phyloP scores from a whole-genome alignment of 192 early-diverging fungal species.

The Gryganskiella cystojenkinii region DNA sequence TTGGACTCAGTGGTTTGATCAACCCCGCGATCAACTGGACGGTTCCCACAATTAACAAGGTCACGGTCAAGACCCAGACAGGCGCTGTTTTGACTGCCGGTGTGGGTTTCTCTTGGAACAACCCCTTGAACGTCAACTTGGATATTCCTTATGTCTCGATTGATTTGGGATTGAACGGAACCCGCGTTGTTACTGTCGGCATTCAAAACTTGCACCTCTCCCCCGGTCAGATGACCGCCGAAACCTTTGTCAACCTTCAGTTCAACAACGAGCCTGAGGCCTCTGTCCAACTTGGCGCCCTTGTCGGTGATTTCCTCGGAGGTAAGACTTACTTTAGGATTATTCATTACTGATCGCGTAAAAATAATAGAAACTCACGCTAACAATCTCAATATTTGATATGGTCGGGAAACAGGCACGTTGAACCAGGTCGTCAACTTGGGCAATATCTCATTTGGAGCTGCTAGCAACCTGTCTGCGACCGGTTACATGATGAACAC shows the following conservation, averaged over 20 bases:
- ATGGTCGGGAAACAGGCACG: slow-evolving; percentile 9
- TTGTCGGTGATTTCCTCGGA: slow-evolving; percentile 40
- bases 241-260: slow-evolving; percentile 35
- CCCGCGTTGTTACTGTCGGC: slow-evolving; percentile 24
- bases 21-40: slow-evolving; percentile 31
- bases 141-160: slow-evolving; percentile 39
- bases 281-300: slow-evolving; percentile 21
- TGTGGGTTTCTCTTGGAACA: slow-evolving; percentile 45
- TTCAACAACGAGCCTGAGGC: slow-evolving; percentile 44
- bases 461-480: slow-evolving; percentile 14
- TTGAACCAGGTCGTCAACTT: slow-evolving; percentile 47
- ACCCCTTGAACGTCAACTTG: slow-evolving; percentile 38
- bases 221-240: slow-evolving; percentile 34
- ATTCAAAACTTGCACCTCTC: slow-evolving; percentile 23
- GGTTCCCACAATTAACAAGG: slow-evolving; percentile 37
- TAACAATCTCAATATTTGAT: background rate
- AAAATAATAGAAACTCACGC: background rate
- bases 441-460: slow-evolving; percentile 46
- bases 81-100: slow-evolving; percentile 41
- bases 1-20: slow-evolving; percentile 30
- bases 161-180: slow-evolving; percentile 47
- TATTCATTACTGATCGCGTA: no score
- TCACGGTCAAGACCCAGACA: slow-evolving; percentile 33
- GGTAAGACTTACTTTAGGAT: no score
- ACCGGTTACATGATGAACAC: slow-evolving; percentile 28